These are phyloP conservation scores for Podaxis sp. DNA, from an alignment of 768 basidiomycete genomes.

Conservation along the genomic window DNA sequence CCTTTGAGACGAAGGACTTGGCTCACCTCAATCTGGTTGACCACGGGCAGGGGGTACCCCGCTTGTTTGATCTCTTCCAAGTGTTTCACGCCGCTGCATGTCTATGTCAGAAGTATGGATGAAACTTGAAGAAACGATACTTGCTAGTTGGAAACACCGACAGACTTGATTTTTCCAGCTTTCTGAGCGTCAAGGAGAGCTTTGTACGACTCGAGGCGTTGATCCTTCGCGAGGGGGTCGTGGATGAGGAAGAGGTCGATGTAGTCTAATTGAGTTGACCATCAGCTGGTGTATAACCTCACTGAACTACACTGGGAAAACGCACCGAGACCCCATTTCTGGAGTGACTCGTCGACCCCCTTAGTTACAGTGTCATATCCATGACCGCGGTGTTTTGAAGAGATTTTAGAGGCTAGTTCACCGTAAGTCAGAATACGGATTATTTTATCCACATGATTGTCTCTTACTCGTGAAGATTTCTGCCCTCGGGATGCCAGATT, in stretches of 20 bases:
- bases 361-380: constrained; percentile 15
- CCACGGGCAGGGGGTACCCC: constrained; percentile 58
- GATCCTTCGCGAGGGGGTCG: constrained; percentile 54
- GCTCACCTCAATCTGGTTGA: constrained; percentile 75
- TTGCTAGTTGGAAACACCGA: constrained; percentile 82
- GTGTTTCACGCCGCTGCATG: constrained; percentile 56
- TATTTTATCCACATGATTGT: background rate
- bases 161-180: constrained; percentile 60
- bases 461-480: constrained; percentile 65
- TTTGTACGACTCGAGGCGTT: constrained; percentile 66
- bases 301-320: background rate
- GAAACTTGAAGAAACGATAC: constrained; percentile 17
- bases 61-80: constrained; percentile 64
- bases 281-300: background rate
- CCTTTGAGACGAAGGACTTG: background rate
- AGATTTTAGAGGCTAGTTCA: constrained; percentile 17
- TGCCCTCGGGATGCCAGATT: constrained; percentile 45
- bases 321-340: constrained; percentile 14
- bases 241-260: constrained; percentile 76
- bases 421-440: background rate
- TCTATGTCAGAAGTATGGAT: background rate
- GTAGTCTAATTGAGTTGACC: constrained; percentile 24
- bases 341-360: constrained; percentile 16
- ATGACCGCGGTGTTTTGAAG: background rate
- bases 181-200: constrained; percentile 60